These are phyloP conservation scores for Botryotinia narcissicola DNA, from an alignment of 2,329 filamentous ascomycete genomes.

Conservation along the genomic window DNA sequence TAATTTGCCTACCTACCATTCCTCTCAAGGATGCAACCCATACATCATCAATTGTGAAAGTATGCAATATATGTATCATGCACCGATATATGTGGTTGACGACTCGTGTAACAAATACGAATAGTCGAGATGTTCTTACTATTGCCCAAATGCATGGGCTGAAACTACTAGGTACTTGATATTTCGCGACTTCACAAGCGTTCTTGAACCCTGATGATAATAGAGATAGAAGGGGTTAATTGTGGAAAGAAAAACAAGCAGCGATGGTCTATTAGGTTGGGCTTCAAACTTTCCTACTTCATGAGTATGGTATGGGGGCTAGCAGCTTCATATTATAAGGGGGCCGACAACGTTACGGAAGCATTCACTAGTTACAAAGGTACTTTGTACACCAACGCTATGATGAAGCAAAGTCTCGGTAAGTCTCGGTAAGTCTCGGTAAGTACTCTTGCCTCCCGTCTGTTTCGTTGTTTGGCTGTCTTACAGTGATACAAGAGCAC, in stretches of 20 bases:
- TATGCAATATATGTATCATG: conserved; percentile 7
- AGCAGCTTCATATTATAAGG: neutral
- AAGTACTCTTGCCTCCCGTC: neutral
- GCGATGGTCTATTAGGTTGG: neutral
- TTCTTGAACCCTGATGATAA: neutral
- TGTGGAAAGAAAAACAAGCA: neutral
- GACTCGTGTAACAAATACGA: conserved; percentile 8
- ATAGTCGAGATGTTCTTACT: neutral
- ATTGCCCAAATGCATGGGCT: neutral
- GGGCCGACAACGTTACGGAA: neutral
- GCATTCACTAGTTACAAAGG: neutral
- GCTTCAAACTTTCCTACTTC: neutral
- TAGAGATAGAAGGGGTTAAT: neutral
- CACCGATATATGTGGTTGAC: conserved; percentile 1
- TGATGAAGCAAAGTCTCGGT: conserved; percentile 6
- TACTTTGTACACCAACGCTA: neutral
- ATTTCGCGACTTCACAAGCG: neutral
- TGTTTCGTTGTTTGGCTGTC: neutral
- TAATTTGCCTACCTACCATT: conserved; percentile 1
- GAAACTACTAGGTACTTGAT: neutral
- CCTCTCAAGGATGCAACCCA: conserved; percentile 8
- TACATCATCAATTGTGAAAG: conserved; percentile 5
- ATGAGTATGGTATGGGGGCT: neutral
- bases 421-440: conserved; percentile 10
- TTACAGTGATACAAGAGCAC: neutral